Evolutionary conservation across 805 yeast genomes (phyloP).

Genomic region (Myxozyma neotropica): DNA sequence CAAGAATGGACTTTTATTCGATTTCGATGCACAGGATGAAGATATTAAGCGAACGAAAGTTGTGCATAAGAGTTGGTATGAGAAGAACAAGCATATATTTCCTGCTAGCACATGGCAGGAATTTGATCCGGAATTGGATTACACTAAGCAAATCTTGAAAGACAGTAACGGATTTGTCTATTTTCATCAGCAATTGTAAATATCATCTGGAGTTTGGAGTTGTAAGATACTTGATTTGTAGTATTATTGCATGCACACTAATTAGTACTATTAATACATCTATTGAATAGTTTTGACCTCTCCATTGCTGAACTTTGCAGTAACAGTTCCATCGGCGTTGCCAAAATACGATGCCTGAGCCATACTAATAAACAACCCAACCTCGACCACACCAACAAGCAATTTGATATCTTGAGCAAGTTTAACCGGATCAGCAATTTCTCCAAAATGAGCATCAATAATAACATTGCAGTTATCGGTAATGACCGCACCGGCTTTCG

Average conservation of each 20-base stretch:
- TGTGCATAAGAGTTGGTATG: slow-evolving; percentile 40
- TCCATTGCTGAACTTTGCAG: slow-evolving; percentile 31
- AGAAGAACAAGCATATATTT: slow-evolving; percentile 39
- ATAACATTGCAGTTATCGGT: slow-evolving; percentile 95
- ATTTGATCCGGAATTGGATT: slow-evolving; percentile 40
- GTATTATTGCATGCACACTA: too few relatives aligned
- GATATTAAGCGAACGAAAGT: slow-evolving; percentile 33
- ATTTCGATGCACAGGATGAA: slow-evolving; percentile 28
- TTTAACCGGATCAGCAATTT: slow-evolving; percentile 49
- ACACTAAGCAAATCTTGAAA: slow-evolving; percentile 33
- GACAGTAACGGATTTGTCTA: slow-evolving; percentile 36
- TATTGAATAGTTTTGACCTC: slow-evolving; percentile 18
- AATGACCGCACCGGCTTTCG: slow-evolving; percentile 96
- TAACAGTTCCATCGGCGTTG: slow-evolving; percentile 68
- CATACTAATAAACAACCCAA: slow-evolving; percentile 78
- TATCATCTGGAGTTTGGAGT: too few relatives aligned
- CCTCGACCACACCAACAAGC: slow-evolving; percentile 93
- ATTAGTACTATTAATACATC: neutral
- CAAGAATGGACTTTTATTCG: slow-evolving; percentile 37
- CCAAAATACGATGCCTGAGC: slow-evolving; percentile 89
- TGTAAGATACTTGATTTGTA: too few relatives aligned
- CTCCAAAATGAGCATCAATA: slow-evolving; percentile 91
- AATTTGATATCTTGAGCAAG: slow-evolving; percentile 70
- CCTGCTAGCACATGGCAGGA: slow-evolving; percentile 41
- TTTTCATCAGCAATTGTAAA: slow-evolving; percentile 23